Percentiles rank a stretch among this genome's conserved stretches.
These are phyloP conservation scores for Yamadazyma takamatsuzukensis DNA, from an alignment of 805 yeast species.

Conservation along the genomic window DNA sequence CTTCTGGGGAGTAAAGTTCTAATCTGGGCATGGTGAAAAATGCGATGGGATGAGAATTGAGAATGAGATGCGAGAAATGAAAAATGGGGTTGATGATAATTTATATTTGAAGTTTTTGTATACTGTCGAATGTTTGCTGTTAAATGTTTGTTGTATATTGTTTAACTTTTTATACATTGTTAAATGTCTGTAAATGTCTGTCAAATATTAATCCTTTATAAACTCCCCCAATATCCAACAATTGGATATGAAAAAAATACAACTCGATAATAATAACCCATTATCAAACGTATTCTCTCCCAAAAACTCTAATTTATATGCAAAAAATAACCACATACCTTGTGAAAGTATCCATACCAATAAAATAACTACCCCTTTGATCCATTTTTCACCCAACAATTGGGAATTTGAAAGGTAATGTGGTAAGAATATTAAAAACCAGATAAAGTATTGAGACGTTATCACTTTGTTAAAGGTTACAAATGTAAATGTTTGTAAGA, in stretches of 20 bases:
- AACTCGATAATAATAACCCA: slow-evolving; percentile 52
- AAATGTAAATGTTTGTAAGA: slow-evolving; percentile 42
- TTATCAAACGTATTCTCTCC: slow-evolving; percentile 65
- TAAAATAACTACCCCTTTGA: slow-evolving; percentile 40
- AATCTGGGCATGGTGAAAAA: slow-evolving; percentile 48
- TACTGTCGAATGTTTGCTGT: too few species aligned
- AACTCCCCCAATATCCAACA: slow-evolving; percentile 57
- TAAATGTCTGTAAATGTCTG: too few species aligned
- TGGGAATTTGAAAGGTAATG: slow-evolving; percentile 53
- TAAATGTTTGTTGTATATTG: too few species aligned
- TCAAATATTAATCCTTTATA: slow-evolving; percentile 40
- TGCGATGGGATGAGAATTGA: slow-evolving; percentile 1
- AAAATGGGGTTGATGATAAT: too few species aligned
- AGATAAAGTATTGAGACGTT: slow-evolving; percentile 93
- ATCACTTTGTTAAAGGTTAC: slow-evolving; percentile 54
- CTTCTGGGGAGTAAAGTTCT: slow-evolving; percentile 94
- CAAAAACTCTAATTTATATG: slow-evolving; percentile 74
- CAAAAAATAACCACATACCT: slow-evolving; percentile 74
- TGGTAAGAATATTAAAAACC: slow-evolving; percentile 89
- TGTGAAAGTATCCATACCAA: slow-evolving; percentile 68
- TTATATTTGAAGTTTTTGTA: too few species aligned
- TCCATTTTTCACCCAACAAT: slow-evolving; percentile 15
- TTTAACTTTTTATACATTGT: too few species aligned
- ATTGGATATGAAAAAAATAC: slow-evolving; percentile 58
- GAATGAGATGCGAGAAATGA: too few species aligned